Conservation (phyloP, 345 rosid genomes). For the Pistacia vera region DNA sequence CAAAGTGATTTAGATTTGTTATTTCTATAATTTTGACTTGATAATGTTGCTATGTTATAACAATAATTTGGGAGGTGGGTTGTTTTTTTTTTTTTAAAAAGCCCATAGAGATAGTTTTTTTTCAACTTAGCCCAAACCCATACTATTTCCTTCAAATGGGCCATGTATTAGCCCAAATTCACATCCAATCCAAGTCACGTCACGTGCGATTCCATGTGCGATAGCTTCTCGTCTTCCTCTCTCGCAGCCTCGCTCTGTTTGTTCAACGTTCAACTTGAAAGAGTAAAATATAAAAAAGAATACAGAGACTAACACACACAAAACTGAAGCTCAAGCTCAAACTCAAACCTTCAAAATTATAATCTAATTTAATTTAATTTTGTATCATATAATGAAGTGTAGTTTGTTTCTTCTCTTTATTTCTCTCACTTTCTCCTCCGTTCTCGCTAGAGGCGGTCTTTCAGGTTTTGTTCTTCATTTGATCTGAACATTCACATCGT, state of each 20-base stretch:
- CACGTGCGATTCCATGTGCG: not conserved
- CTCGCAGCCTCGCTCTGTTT: not conserved
- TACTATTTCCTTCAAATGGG: not conserved
- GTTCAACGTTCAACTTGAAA: not conserved
- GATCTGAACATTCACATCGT: not conserved
- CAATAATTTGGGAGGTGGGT: too few species aligned
- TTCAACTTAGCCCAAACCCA: too few species aligned
- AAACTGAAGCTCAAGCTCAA: not conserved
- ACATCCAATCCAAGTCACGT: too few species aligned
- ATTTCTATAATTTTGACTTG: too few species aligned
- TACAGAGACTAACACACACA: not conserved
- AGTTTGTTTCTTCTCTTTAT: not conserved
- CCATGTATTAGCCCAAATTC: not conserved
- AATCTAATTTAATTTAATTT: not conserved
- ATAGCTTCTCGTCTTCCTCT: not conserved
- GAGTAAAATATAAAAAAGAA: not conserved
- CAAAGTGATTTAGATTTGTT: too few species aligned
- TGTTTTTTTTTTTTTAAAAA: too few species aligned
- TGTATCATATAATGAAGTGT: not conserved
- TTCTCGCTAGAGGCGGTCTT: conserved; percentile 13
- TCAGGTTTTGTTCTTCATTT: conserved; percentile 2
- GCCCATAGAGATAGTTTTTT: too few species aligned
- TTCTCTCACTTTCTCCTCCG: not conserved
- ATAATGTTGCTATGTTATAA: too few species aligned
- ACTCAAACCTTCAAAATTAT: not conserved